Evolutionary conservation across 768 basidiomycete genomes (phyloP).

Genomic region (Amanita pallidorosea): DNA sequence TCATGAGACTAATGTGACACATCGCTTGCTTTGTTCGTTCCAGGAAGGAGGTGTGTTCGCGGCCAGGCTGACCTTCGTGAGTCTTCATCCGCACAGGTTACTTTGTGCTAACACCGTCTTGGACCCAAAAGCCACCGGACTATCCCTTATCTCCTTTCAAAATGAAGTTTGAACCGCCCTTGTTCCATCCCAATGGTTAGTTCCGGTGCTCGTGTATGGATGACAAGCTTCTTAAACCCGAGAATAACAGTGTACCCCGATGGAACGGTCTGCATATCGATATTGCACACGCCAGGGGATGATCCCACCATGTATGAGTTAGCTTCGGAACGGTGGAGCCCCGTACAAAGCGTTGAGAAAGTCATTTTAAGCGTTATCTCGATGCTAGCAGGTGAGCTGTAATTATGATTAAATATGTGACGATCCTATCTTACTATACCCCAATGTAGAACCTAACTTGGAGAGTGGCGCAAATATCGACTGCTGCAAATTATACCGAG

Average conservation of each 20-base stretch:
- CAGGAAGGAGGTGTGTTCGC: conserved; percentile 94
- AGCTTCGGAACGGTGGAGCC: conserved; percentile 94
- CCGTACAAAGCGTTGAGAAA: conserved; percentile 98
- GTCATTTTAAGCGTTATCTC: conserved; percentile 93
- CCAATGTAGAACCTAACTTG: conserved; percentile 83
- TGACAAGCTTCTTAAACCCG: neutral
- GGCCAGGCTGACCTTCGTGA: conserved; percentile 85
- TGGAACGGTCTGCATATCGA: conserved; percentile 97
- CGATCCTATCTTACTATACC: conserved; percentile 4
- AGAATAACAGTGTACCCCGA: conserved; percentile 77
- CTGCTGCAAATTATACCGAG: conserved; percentile 94
- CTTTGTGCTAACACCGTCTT: conserved; percentile 6
- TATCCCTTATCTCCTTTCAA: conserved; percentile 98
- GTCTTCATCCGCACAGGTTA: conserved; percentile 30
- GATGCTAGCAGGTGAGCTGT: conserved; percentile 79
- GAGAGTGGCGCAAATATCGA: conserved; percentile 97
- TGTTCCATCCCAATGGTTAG: conserved; percentile 97
- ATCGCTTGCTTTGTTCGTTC: conserved; percentile 3
- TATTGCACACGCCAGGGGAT: conserved; percentile 89
- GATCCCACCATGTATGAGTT: conserved; percentile 91
- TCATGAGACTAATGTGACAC: neutral
- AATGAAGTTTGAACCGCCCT: conserved; percentile 96
- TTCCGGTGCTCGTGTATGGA: conserved; percentile 2
- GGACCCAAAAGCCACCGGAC: conserved; percentile 56
- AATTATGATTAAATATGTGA: conserved; percentile 1